Evolutionary conservation across 257 asterid genomes (phyloP).

Genomic region (Solanum paucissectum): DNA sequence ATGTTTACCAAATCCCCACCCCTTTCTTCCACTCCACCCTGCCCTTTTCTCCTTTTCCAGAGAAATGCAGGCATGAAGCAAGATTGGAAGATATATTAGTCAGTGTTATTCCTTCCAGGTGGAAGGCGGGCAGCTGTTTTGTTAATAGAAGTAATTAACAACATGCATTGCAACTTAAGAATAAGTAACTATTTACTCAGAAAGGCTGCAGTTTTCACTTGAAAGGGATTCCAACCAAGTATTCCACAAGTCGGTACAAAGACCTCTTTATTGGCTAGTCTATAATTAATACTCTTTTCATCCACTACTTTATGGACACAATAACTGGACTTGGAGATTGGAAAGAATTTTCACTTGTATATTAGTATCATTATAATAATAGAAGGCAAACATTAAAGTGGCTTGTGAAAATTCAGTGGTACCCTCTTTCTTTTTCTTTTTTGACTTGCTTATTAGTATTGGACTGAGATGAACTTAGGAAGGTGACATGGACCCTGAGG

Average conservation of each 20-base stretch:
- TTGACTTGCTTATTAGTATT: neutral
- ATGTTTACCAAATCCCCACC: neutral
- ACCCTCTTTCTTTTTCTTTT: neutral
- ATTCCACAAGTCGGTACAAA: neutral
- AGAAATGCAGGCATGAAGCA: neutral
- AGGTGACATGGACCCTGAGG: neutral
- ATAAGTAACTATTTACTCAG: neutral
- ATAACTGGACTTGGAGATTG: neutral
- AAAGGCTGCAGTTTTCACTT: neutral
- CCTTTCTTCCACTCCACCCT: neutral
- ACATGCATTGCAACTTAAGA: neutral
- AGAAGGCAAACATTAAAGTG: neutral
- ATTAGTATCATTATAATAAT: neutral
- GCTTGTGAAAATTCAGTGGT: neutral
- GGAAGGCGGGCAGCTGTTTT: neutral
- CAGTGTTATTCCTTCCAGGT: neutral
- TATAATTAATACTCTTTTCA: neutral
- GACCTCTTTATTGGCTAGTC: neutral
- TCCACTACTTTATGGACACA: neutral
- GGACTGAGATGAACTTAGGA: neutral
- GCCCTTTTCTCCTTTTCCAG: neutral
- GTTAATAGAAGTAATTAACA: neutral
- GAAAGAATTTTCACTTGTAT: neutral
- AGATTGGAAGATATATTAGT: neutral
- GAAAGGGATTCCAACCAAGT: neutral